Percentiles rank a stretch among this genome's conserved stretches.
These are phyloP conservation scores for Melanopsichium pennsylvanicum DNA, from an alignment of 1,284 basidiomycete genomes.

Conservation along the genomic window DNA sequence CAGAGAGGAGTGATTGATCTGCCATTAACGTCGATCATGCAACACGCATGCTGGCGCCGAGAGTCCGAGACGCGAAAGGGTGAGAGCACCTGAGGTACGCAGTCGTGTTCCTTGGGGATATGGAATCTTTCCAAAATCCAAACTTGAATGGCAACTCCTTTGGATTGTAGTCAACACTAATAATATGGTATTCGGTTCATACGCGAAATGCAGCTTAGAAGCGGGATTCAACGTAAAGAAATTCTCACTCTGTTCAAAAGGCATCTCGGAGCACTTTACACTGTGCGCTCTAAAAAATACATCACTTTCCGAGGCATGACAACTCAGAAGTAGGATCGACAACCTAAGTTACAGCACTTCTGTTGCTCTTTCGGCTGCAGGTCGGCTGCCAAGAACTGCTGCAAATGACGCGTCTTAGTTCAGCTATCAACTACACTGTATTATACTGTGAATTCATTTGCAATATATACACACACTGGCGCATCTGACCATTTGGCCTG, in stretches of 20 bases:
- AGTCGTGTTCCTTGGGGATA: too few relatives aligned
- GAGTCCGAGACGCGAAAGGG: conserved; percentile 9
- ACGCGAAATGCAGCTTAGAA: conserved; percentile 37
- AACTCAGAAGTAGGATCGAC: conserved; percentile 1
- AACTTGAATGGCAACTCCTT: too few relatives aligned
- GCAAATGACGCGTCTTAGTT: conserved; percentile 13
- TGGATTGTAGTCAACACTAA: too few relatives aligned
- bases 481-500: background rate
- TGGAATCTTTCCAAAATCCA: too few relatives aligned
- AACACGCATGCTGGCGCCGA: conserved; percentile 15
- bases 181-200: conserved; percentile 5
- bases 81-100: too few relatives aligned
- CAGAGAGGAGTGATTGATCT: too few relatives aligned
- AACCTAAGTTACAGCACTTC: conserved; percentile 5
- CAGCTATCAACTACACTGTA: too few relatives aligned
- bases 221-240: conserved; percentile 22
- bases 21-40: conserved; percentile 23
- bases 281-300: too few relatives aligned
- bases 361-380: conserved; percentile 21
- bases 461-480: too few relatives aligned
- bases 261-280: background rate
- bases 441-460: too few relatives aligned
- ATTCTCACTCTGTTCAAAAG: too few relatives aligned
- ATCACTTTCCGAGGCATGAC: conserved; percentile 9
- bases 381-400: conserved; percentile 15